Evolutionary conservation across 768 basidiomycete species (phyloP), one percentile per base, ranked within the genome.

Genomic region (Nevesoporus exiguus): DNA sequence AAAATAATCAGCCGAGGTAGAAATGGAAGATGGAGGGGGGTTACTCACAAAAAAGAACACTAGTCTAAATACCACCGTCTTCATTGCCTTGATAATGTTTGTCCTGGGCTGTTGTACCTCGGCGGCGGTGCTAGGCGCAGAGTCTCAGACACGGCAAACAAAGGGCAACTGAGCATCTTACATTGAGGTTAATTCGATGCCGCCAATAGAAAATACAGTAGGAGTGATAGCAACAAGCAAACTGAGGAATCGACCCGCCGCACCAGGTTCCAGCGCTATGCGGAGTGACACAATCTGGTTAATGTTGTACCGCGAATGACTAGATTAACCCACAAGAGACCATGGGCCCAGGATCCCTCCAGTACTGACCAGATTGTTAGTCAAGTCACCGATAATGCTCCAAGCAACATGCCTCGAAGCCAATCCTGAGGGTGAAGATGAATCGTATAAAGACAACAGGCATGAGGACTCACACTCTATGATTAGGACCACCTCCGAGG

Each of bases 31-130:
- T 29, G 27, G 27, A 29, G 8, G 4, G 5, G 8, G 4, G 5
- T 29, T 34, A 42, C 62, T 51, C 25, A 65, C 63, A 34, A 54
- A 65, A 34, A 65, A 64, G 4, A 61, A 41, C 10, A 88, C 57
- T 61, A 96, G 86, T 57, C 93, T 84, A 72, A 82, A 89, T 68
- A 91, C 89, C 5, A 93, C 89, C 21, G 86, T 77, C 34, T 80
- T 76, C 47, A 90, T 83, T 22, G 90, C 89, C 64, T 83, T 88
- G 22, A 82, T 75, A 58, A 94, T 88, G 62, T 89, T 90, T 29
- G 85, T 83, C 34, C 89, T 81, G 7, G 92, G 91, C 63, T 79
- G 88, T 64, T 82, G 76, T 0, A 87, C 85, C 70, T 93, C 91
- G 0, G 85, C 87, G 17, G 88, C 88, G 25, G 86, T 81, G 51